Evolutionary conservation across 2,329 filamentous ascomycete genomes (phyloP).

Genomic region (Zymoseptoria brevis): DNA sequence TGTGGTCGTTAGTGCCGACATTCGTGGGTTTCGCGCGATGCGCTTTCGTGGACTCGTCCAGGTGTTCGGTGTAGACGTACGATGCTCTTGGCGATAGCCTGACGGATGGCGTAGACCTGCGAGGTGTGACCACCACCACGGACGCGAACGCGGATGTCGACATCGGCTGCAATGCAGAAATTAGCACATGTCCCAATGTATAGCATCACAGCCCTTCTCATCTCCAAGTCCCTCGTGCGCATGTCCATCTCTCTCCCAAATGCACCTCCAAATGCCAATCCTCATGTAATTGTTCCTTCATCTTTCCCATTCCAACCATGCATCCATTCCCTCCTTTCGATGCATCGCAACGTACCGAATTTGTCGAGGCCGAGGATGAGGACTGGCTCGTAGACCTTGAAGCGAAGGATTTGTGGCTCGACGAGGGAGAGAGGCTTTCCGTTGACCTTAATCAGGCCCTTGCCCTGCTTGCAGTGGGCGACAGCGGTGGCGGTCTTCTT

Average conservation of each 20-base stretch:
- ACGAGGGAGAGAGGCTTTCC: constrained; percentile 89
- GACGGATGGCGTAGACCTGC: constrained; percentile 96
- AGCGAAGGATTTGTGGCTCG: constrained; percentile 93
- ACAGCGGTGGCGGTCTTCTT: constrained; percentile 60
- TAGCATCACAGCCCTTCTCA: constrained; percentile 3
- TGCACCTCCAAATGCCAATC: constrained; percentile 1
- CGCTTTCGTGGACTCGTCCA: background rate
- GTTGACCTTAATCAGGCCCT: constrained; percentile 97
- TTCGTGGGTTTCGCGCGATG: background rate
- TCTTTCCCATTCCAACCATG: background rate
- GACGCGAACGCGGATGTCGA: constrained; percentile 97
- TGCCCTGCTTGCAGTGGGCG: constrained; percentile 86
- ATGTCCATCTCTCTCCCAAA: background rate
- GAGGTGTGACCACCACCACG: constrained; percentile 95
- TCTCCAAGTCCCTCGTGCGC: constrained; percentile 2
- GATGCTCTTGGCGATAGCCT: constrained; percentile 96
- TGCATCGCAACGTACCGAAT: constrained; percentile 53
- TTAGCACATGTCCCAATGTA: constrained; percentile 12
- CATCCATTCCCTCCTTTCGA: background rate
- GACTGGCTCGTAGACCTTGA: constrained; percentile 99
- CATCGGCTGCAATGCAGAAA: constrained; percentile 48
- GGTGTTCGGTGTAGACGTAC: constrained; percentile 33
- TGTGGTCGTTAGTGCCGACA: background rate
- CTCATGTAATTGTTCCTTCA: constrained; percentile 1
- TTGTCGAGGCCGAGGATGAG: constrained; percentile 96